A percentile compares a stretch with the other conserved stretches of the same genome.
phyloP scores from a whole-genome alignment of 108 stramenopile genomes.

The Nitzschia sp. region DNA sequence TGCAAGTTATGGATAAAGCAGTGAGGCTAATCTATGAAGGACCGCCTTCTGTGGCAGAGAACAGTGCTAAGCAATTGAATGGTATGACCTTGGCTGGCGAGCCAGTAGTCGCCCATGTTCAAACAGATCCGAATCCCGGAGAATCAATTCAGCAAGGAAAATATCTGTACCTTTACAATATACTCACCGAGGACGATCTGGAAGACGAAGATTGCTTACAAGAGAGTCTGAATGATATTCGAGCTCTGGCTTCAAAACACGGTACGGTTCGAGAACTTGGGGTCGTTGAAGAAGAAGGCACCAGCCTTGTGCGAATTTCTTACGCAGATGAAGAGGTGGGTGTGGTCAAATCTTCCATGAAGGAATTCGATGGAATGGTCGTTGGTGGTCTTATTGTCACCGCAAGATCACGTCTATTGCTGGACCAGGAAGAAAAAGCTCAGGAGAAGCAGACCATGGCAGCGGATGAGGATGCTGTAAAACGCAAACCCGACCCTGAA shows the following conservation, averaged over 20 bases:
- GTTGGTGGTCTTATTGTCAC: constrained; percentile 58
- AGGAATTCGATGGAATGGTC: constrained; percentile 61
- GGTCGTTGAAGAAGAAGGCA: constrained; percentile 3
- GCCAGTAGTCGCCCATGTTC: constrained; percentile 17
- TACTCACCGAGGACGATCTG: constrained; percentile 69
- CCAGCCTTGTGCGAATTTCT: constrained; percentile 25
- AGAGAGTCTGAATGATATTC: constrained; percentile 68
- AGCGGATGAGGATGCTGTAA: constrained; percentile 2
- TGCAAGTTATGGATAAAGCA: constrained; percentile 4
- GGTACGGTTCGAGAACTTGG: constrained; percentile 30
- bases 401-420: constrained; percentile 13
- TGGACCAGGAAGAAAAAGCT: neutral
- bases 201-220: constrained; percentile 77
- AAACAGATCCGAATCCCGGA: neutral
- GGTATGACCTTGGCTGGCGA: constrained; percentile 57
- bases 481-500: constrained; percentile 7
- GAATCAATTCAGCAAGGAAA: neutral
- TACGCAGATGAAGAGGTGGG: constrained; percentile 24
- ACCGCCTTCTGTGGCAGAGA: constrained; percentile 18
- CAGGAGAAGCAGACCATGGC: neutral
- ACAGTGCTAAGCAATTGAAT: constrained; percentile 45
- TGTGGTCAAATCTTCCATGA: constrained; percentile 35
- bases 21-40: constrained; percentile 31
- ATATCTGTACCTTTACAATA: constrained; percentile 50
- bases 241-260: constrained; percentile 43